Conservation (phyloP, 352 stramenopile genomes). For the Aphanomyces stellatus region DNA sequence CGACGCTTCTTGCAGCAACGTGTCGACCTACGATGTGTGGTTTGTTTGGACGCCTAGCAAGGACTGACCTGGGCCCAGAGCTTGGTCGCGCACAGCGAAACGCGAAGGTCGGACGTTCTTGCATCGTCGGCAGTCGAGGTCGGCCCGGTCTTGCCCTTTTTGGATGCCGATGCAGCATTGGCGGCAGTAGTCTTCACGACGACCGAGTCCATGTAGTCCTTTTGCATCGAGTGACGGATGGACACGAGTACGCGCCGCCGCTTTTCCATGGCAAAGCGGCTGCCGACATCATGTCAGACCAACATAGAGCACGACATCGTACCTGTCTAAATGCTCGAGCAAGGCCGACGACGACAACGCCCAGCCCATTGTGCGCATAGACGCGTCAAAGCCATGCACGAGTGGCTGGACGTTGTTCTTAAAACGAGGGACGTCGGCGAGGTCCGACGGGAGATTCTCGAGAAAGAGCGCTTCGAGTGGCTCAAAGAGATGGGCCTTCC, state of each 20-base stretch:
- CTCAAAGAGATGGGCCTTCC: not conserved
- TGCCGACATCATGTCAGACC: not conserved
- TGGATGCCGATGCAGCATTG: not conserved
- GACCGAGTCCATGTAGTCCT: conserved; percentile 19
- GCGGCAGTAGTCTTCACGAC: not conserved
- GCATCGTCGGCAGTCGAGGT: not conserved
- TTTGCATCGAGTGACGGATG: conserved; percentile 6
- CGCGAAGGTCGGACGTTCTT: not conserved
- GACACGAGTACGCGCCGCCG: not conserved
- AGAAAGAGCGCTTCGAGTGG: not conserved
- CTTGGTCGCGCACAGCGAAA: conserved; percentile 12
- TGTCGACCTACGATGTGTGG: not conserved
- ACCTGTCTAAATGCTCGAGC: conserved; percentile 5
- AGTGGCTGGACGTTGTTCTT: not conserved
- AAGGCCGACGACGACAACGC: not conserved
- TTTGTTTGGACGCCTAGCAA: not conserved
- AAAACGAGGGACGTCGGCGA: not conserved
- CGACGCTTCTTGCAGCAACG: not conserved
- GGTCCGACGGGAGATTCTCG: not conserved
- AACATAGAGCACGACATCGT: not conserved
- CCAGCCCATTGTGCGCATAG: not conserved
- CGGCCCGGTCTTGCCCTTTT: not conserved
- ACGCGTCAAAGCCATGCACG: conserved; percentile 18
- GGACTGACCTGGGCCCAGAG: not conserved
- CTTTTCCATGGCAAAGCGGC: conserved; percentile 11